Evolutionary conservation across 345 rosid genomes (phyloP).

Genomic region (Linum trigynum): DNA sequence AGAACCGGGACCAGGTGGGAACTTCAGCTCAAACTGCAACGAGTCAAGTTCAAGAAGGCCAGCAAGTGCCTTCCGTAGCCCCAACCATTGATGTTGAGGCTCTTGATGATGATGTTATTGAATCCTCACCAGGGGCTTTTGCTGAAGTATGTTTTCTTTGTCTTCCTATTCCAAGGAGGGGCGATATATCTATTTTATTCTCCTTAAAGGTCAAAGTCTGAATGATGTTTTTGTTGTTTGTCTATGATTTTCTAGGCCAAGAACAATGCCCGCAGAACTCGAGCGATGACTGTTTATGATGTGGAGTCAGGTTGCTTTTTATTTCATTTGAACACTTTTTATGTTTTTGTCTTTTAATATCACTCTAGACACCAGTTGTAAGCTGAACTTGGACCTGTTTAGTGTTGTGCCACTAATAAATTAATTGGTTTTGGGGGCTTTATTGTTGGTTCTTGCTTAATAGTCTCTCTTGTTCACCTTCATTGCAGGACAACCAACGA

Average conservation of each 20-base stretch:
- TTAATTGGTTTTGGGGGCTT: neutral
- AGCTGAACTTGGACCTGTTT: neutral
- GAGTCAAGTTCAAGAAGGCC: slow-evolving; percentile 16
- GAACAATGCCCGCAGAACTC: slow-evolving; percentile 50
- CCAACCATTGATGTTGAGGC: slow-evolving; percentile 61
- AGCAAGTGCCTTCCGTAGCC: slow-evolving; percentile 22
- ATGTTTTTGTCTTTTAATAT: neutral
- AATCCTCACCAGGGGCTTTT: slow-evolving; percentile 67
- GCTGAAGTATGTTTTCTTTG: slow-evolving; percentile 39
- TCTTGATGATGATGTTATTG: slow-evolving; percentile 71
- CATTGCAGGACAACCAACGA: slow-evolving; percentile 22
- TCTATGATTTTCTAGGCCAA: slow-evolving; percentile 44
- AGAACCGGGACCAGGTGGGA: slow-evolving; percentile 48
- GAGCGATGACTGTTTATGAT: slow-evolving; percentile 37
- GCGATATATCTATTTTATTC: neutral
- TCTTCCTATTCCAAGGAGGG: neutral
- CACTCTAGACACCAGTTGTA: neutral
- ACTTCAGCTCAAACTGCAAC: slow-evolving; percentile 30
- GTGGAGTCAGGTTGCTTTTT: slow-evolving; percentile 53
- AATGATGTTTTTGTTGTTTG: neutral
- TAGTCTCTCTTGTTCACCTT: neutral
- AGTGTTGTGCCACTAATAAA: neutral
- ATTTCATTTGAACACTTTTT: neutral
- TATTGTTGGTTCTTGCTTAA: neutral
- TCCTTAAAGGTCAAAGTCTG: neutral